Conservation (phyloP, 768 basidiomycete species). For the Royoungia palumana region DNA sequence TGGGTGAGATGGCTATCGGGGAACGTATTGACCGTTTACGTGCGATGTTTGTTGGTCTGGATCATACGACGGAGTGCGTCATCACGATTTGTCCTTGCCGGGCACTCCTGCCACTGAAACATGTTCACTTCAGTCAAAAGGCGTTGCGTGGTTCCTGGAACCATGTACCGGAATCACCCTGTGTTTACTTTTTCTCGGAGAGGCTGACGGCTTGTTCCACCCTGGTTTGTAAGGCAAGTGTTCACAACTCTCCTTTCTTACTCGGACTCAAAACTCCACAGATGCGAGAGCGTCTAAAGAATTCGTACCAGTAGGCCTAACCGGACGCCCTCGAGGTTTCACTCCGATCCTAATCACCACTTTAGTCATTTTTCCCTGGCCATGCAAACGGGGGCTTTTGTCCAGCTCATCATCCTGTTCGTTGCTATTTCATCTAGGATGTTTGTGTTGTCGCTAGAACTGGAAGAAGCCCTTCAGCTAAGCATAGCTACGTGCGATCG, state of each 20-base stretch:
- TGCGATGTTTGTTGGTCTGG: conserved; percentile 29
- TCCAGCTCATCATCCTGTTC: conserved; percentile 62
- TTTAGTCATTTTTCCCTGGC: conserved; percentile 57
- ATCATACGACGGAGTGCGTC: conserved; percentile 23
- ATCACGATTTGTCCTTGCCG: neutral
- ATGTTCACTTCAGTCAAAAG: conserved; percentile 39
- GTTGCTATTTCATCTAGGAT: conserved; percentile 61
- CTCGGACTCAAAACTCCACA: conserved; percentile 22
- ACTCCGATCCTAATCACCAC: neutral
- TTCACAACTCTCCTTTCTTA: neutral
- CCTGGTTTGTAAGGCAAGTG: conserved; percentile 49
- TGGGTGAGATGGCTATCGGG: conserved; percentile 15
- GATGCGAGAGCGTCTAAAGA: conserved; percentile 45
- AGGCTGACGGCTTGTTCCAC: conserved; percentile 34
- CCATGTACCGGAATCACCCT: conserved; percentile 44
- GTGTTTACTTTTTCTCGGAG: conserved; percentile 34
- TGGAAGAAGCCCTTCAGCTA: conserved; percentile 38
- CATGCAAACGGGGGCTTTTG: conserved; percentile 72
- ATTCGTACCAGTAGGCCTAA: conserved; percentile 51
- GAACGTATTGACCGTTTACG: conserved; percentile 24
- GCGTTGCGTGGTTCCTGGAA: conserved; percentile 62
- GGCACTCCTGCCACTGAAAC: neutral
- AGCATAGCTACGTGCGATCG: conserved; percentile 25
- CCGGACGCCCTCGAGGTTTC: neutral
- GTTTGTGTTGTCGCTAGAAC: conserved; percentile 41